phyloP scores from a whole-genome alignment of 352 stramenopile genomes.

The Thalassiosira oceanica region DNA sequence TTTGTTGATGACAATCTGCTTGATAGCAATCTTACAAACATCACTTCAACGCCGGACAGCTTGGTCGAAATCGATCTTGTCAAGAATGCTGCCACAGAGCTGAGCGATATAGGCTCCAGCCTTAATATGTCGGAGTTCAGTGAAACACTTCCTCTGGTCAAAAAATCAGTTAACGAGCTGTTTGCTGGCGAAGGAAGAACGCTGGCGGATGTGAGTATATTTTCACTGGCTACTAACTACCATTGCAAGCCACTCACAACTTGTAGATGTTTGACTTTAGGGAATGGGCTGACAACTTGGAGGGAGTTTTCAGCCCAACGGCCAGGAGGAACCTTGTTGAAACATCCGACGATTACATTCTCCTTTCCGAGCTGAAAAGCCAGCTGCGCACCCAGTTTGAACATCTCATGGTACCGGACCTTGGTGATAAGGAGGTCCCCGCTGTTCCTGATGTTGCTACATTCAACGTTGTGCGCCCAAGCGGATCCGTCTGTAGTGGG shows the following conservation, averaged over 20 bases:
- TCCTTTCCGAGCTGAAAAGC: constrained; percentile 13
- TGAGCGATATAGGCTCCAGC: too few relatives aligned
- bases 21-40: constrained; percentile 7
- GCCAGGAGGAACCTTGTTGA: too few relatives aligned
- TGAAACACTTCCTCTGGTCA: constrained; percentile 21
- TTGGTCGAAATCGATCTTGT: constrained; percentile 21
- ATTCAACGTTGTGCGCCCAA: constrained; percentile 10
- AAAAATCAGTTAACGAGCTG: constrained; percentile 24
- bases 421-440: neutral
- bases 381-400: constrained; percentile 19
- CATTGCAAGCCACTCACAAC: too few relatives aligned
- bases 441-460: constrained; percentile 14
- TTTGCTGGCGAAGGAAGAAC: constrained; percentile 20
- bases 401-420: constrained; percentile 6
- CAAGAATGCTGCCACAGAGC: neutral
- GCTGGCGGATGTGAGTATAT: too few relatives aligned
- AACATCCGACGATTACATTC: constrained; percentile 23
- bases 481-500: constrained; percentile 13
- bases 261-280: too few relatives aligned
- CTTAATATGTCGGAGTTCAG: too few relatives aligned
- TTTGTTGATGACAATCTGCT: constrained; percentile 30
- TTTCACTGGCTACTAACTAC: too few relatives aligned
- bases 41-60: constrained; percentile 2
- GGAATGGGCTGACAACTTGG: too few relatives aligned
- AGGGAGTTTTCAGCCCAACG: too few relatives aligned